These are phyloP conservation scores for Zea mays DNA, from an alignment of 176 grass and related monocot species.

Conservation along the genomic window DNA sequence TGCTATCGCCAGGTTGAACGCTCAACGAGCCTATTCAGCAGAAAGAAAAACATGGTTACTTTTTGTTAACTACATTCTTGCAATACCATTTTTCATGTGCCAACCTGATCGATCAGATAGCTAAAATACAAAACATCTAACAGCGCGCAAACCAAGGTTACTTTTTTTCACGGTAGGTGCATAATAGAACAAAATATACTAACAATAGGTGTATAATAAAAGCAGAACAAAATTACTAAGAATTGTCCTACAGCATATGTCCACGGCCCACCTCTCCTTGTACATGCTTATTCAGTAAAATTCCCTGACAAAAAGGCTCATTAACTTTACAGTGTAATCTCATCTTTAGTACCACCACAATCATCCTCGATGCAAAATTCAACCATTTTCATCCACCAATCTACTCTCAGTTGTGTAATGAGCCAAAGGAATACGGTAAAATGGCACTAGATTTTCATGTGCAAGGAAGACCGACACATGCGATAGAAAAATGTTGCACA, in stretches of 20 bases:
- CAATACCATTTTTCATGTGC: neutral
- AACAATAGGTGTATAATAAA: neutral
- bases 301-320: conserved; percentile 25
- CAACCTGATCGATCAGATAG: neutral
- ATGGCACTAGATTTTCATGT: conserved; percentile 40
- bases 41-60: neutral
- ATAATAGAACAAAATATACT: neutral
- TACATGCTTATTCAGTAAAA: conserved; percentile 35
- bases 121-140: neutral
- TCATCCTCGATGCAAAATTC: conserved; percentile 38
- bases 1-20: neutral
- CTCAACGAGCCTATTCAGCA: neutral
- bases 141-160: neutral
- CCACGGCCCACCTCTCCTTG: neutral
- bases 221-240: neutral
- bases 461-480: conserved; percentile 26
- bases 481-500: conserved; percentile 26
- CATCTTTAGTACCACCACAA: conserved; percentile 17
- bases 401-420: conserved; percentile 30
- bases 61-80: too few relatives aligned
- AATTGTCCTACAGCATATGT: neutral
- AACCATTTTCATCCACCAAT: conserved; percentile 35
- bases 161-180: neutral
- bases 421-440: conserved; percentile 36
- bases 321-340: conserved; percentile 48